These are phyloP conservation scores for Thinopyrum elongatum DNA, from an alignment of 176 grass and related monocot species.

Conservation along the genomic window DNA sequence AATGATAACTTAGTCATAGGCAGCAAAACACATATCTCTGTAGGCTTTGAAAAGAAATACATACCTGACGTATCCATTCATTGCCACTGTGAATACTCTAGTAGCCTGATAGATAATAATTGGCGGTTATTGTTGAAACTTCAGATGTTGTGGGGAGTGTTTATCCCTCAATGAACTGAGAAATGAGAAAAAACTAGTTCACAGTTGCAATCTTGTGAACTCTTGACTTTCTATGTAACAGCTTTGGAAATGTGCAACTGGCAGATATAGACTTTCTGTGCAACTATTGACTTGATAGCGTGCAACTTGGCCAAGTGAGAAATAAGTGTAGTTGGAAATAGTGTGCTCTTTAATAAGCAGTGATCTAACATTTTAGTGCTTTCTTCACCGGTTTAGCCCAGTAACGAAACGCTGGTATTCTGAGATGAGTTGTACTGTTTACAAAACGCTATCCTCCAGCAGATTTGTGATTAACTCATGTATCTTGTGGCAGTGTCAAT, in stretches of 20 bases:
- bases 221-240: background rate
- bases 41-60: background rate
- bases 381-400: background rate
- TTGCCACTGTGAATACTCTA: background rate
- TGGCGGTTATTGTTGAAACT: background rate
- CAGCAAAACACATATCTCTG: background rate
- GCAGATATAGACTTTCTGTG: background rate
- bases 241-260: background rate
- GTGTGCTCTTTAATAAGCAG: background rate
- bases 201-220: background rate
- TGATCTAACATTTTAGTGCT: background rate
- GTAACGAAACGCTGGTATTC: background rate
- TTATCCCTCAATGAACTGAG: background rate
- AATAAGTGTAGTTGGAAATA: background rate
- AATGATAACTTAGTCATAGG: background rate
- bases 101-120: background rate
- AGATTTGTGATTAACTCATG: conserved; percentile 30
- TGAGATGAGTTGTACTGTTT: background rate
- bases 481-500: conserved; percentile 74
- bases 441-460: background rate
- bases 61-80: background rate
- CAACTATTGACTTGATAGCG: background rate
- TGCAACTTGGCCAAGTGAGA: background rate
- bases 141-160: background rate
- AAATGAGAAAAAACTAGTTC: background rate